A percentile compares a stretch with the other conserved stretches of the same genome.
Conservation (phyloP, 1,139 yeast species). For the Saccharomycopsis crataegensis region DNA sequence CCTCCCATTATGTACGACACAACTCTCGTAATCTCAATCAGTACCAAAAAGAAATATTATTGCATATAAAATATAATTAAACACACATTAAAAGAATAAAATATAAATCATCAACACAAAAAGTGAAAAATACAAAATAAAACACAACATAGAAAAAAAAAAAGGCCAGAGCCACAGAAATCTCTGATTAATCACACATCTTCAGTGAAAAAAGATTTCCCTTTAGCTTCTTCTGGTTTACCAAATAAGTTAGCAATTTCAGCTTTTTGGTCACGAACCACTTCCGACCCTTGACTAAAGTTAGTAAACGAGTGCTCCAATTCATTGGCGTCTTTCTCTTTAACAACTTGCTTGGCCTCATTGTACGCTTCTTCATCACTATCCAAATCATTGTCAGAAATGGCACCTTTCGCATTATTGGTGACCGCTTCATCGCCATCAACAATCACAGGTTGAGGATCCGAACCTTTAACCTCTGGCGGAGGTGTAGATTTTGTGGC, state of each 20-base stretch:
- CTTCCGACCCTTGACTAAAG: slow-evolving; percentile 14
- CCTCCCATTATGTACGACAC: too few relatives aligned
- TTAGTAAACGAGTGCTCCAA: slow-evolving; percentile 10
- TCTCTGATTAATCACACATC: not conserved
- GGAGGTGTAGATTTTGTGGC: not conserved
- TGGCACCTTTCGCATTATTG: not conserved
- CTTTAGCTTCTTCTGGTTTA: not conserved
- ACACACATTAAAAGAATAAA: not conserved
- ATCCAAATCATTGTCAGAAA: not conserved
- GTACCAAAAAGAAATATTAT: too few relatives aligned
- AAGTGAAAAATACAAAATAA: not conserved
- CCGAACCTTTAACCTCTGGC: not conserved
- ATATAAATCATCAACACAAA: not conserved
- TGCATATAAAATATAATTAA: too few relatives aligned
- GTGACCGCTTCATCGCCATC: not conserved
- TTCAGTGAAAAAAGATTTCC: slow-evolving; percentile 8
- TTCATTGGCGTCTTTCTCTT: not conserved
- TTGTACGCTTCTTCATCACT: not conserved
- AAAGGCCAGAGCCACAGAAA: not conserved
- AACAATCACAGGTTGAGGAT: not conserved
- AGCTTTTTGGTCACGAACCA: slow-evolving; percentile 2
- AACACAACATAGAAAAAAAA: not conserved
- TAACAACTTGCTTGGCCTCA: not conserved
- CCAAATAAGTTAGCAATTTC: slow-evolving; percentile 12
- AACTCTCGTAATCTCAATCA: too few relatives aligned